phyloP scores from a whole-genome alignment of 441 rosid species.

The Bruguiera hainesii region DNA sequence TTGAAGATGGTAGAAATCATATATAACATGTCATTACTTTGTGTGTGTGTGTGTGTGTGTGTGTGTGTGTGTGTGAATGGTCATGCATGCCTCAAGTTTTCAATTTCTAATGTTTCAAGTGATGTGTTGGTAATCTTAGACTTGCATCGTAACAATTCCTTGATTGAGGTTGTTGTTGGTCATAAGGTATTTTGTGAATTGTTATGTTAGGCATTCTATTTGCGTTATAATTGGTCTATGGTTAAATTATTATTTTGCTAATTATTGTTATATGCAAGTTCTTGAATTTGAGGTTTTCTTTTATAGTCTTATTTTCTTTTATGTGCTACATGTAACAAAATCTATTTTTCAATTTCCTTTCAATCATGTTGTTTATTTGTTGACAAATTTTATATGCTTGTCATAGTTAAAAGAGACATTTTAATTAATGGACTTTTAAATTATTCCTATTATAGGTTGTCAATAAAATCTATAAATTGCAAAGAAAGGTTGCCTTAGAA shows the following conservation, averaged over 20 bases:
- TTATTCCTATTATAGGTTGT: constrained; percentile 50
- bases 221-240: too few relatives aligned
- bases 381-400: neutral
- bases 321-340: too few relatives aligned
- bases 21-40: constrained; percentile 1
- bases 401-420: constrained; percentile 3
- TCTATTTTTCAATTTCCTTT: neutral
- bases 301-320: too few relatives aligned
- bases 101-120: constrained; percentile 42
- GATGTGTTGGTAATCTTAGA: constrained; percentile 94
- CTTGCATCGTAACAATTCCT: constrained; percentile 80
- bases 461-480: constrained; percentile 83
- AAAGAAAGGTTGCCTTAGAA: constrained; percentile 78
- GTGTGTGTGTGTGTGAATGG: neutral
- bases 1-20: constrained; percentile 71
- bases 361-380: neutral
- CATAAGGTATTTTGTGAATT: constrained; percentile 59
- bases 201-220: neutral
- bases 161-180: constrained; percentile 84
- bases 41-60: neutral
- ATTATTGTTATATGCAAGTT: too few relatives aligned
- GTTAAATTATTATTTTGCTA: too few relatives aligned
- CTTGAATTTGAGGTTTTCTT: too few relatives aligned
- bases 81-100: constrained; percentile 4
- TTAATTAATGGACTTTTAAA: constrained; percentile 19